A percentile compares a stretch with the other conserved stretches of the same genome.
Conservation (phyloP, 371 early-diverging fungal species). For the Sanchytrium tribonematis region DNA sequence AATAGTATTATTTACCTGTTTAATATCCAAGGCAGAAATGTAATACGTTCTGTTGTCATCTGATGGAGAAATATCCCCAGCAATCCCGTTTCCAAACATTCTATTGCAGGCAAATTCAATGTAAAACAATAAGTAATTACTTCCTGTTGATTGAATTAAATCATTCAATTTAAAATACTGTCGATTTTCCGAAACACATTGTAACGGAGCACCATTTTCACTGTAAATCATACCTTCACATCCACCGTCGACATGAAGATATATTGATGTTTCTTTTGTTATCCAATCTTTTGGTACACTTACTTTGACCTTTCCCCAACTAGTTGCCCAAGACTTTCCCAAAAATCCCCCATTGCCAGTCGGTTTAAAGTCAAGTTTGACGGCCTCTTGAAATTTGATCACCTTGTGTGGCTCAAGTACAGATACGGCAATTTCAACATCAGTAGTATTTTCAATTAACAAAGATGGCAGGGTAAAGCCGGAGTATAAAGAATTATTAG, state of each 20-base stretch:
- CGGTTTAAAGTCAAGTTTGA: constrained; percentile 30
- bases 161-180: background rate
- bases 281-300: constrained; percentile 32
- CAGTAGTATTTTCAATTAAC: no score
- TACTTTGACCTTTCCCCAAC: constrained; percentile 18
- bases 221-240: constrained; percentile 72
- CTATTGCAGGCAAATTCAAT: constrained; percentile 78
- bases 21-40: no score
- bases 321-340: constrained; percentile 24
- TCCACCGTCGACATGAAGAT: constrained; percentile 47
- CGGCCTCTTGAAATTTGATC: constrained; percentile 54
- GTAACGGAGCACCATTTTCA: constrained; percentile 42
- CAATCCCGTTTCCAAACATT: constrained; percentile 51
- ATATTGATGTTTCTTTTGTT: constrained; percentile 29
- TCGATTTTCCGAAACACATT: constrained; percentile 55
- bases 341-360: constrained; percentile 36
- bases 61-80: constrained; percentile 33
- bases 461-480: no score
- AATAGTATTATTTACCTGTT: no score
- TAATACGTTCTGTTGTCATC: constrained; percentile 31
- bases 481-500: no score
- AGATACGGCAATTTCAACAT: no score
- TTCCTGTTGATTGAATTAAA: background rate
- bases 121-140: constrained; percentile 27
- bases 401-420: no score